Evolutionary conservation across 306 rosid genomes (phyloP), one percentile per base, ranked within the genome.

Genomic region (Benincasa hispida): DNA sequence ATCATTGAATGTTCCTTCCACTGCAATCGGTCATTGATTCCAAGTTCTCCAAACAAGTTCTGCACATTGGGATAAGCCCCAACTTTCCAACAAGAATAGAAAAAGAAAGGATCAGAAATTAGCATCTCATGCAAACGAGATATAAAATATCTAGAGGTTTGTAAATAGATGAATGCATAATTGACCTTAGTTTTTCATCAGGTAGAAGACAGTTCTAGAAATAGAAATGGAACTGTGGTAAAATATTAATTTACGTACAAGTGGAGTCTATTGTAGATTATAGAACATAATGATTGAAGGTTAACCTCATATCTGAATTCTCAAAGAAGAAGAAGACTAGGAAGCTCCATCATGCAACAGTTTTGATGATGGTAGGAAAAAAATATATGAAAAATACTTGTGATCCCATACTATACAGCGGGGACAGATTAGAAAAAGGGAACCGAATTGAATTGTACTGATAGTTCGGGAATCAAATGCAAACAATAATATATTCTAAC

Each of bases 1-100:
- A 94, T 94, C 98, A 94, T 94, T 77, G 98, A 86, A 82, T 94
- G 98, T 72, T 94, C 97, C 87, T 94, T 94, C 98, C 98, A 94
- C 82, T 94, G 98, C 83, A 94, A 88, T 54, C 98, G 90, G 80
- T 94, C 98, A 80, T 89, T 77, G 77, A 94, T 94, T 58, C 97
- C 96, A 56, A 94, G 97, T 87, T 94, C 98, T 39, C 96, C 95
- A 80, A 94, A 94, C 83, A 94, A 82, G 81, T 89, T 94, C 83
- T 94, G 98, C 60, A 94, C 60, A 72, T 94, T 94, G 79, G 98
- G 98, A 81, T 94, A 94, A 78, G 98, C 98, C 81, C 98, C 98
- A 84, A 94, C 98, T 94, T 60, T 70, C 81, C 80, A 77, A 35
- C 61, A 76, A 53, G 58, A 84, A 79, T 11, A 66, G 66, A 75